Evolutionary conservation across 1,284 basidiomycete species (phyloP).

Genomic region (Ceratobasidium sp.): DNA sequence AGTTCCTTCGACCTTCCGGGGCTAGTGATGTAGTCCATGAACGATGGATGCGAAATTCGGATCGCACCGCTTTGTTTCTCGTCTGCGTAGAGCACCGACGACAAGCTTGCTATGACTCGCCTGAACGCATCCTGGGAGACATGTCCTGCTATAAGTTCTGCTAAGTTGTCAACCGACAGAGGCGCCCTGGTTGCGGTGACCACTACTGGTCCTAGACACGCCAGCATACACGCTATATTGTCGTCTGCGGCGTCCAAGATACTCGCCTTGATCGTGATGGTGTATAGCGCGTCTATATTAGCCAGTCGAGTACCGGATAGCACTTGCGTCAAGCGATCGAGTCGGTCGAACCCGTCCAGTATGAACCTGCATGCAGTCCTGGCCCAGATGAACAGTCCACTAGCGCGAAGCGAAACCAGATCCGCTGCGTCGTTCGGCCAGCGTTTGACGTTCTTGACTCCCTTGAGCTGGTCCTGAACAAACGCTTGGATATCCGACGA

Average conservation of each 20-base stretch:
- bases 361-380: constrained; percentile 35
- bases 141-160: background rate
- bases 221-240: background rate
- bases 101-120: background rate
- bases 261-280: constrained; percentile 4
- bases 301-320: background rate
- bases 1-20: constrained; percentile 8
- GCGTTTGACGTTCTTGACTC: background rate
- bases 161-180: constrained; percentile 1
- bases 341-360: background rate
- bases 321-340: background rate
- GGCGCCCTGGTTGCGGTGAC: constrained; percentile 15
- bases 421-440: constrained; percentile 18
- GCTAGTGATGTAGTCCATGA: constrained; percentile 35
- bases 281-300: constrained; percentile 8
- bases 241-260: background rate
- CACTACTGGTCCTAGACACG: constrained; percentile 28
- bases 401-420: background rate
- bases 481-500: background rate
- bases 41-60: constrained; percentile 41
- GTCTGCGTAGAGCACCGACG: constrained; percentile 38
- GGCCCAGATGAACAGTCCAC: constrained; percentile 42
- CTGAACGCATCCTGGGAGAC: background rate
- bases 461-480: background rate
- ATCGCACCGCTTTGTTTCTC: background rate